Evolutionary conservation across 2,329 filamentous ascomycete genomes (phyloP), one percentile per base, ranked within the genome.

Genomic region (Boeremia exigua): DNA sequence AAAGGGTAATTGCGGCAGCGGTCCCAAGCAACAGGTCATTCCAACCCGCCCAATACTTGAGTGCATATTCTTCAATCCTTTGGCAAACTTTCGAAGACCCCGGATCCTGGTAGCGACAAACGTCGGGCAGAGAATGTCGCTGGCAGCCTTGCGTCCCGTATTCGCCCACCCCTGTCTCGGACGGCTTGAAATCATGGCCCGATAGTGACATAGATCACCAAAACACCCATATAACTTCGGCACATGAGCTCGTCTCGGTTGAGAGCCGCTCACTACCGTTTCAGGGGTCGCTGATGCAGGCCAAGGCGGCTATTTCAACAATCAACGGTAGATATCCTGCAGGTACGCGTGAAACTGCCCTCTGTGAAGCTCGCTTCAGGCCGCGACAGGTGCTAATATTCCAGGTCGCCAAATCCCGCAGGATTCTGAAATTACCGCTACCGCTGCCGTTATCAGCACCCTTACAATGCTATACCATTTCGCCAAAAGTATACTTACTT

Each of bases 341-440:
- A 71, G 68, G 66, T 70, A 69, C 67, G 59, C 56, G 47, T 56
- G 53, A 23, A 58, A 56, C 54, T 56, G 56, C 51, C 52, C 40
- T 52, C 25, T 33, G 15, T 42, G 27, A n/a, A 19, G 23, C 42
- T 47, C 37, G 53, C 37, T 51, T 32, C 42, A 51, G 15, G 42
- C 53, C 36, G 47, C 42, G 45, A 46, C 34, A n/a, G 34, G 17
- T 43, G 10, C 42, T 56, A 56, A 47, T 47, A 39, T 50, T 29
- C 17, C 32, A 56, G 27, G 53, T 55, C 53, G 48, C 33, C 25
- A 38, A 12, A 56, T 56, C 53, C 47, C 51, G 37, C 17, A 43
- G 47, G 40, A 47, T 43, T 42, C 6, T 25, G 36, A 38, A 50
- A 51, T 48, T 47, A 48, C 51, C 51, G 45, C 38, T 56, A 36